Percentiles rank a stretch among this genome's conserved stretches.
Conservation (phyloP, 805 yeast genomes). For the Wickerhamiella dianesei region DNA sequence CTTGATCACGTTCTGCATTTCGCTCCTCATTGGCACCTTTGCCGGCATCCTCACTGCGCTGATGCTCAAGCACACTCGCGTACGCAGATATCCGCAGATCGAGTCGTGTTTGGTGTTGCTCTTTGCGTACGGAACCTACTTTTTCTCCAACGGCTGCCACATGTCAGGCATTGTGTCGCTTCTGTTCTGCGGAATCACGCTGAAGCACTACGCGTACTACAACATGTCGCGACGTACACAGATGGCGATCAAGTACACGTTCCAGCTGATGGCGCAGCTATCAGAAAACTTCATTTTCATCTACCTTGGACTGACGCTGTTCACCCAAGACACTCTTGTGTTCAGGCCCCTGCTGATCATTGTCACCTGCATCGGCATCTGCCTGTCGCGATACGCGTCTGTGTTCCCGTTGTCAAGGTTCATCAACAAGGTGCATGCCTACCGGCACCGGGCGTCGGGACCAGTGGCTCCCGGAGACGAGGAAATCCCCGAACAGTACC, state of each 20-base stretch:
- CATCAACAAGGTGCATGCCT: conserved; percentile 63
- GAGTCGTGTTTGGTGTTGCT: conserved; percentile 86
- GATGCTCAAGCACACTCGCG: conserved; percentile 79
- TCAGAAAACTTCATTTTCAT: conserved; percentile 95
- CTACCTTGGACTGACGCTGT: conserved; percentile 81
- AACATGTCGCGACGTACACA: conserved; percentile 97
- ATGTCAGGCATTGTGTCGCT: conserved; percentile 97
- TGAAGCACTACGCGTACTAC: conserved; percentile 92
- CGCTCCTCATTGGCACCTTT: conserved; percentile 76
- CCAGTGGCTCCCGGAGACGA: conserved; percentile 37
- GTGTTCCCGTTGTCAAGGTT: conserved; percentile 85
- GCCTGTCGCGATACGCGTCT: conserved; percentile 93
- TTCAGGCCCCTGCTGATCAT: conserved; percentile 89
- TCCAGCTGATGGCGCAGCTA: conserved; percentile 85
- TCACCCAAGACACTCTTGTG: conserved; percentile 90
- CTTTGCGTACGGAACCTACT: conserved; percentile 90
- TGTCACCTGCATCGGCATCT: conserved; percentile 76
- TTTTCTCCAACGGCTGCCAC: conserved; percentile 96
- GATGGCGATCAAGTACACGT: conserved; percentile 87
- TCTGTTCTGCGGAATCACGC: conserved; percentile 88
- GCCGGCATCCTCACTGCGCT: conserved; percentile 84
- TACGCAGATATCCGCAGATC: conserved; percentile 89
- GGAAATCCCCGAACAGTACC: conserved; percentile 89
- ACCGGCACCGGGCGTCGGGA: conserved; percentile 29
- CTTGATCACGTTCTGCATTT: conserved; percentile 82